These are phyloP conservation scores for Euphorbia lathyris DNA, from an alignment of 345 rosid species.

Conservation along the genomic window DNA sequence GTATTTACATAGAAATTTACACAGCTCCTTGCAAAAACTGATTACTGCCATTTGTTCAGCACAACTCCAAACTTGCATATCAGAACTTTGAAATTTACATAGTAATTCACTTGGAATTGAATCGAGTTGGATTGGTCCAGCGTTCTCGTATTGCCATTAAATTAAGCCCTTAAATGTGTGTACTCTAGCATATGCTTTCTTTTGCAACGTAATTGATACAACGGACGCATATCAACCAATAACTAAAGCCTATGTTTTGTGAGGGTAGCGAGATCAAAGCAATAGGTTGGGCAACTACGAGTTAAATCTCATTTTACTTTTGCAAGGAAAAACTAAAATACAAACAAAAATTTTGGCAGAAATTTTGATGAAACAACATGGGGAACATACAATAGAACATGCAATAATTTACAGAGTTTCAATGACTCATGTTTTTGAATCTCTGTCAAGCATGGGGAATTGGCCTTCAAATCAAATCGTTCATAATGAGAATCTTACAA, in stretches of 20 bases:
- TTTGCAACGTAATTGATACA: not conserved
- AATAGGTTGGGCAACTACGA: not conserved
- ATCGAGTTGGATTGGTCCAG: too few relatives aligned
- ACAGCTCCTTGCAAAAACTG: too few relatives aligned
- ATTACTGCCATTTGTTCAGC: too few relatives aligned
- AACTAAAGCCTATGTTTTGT: not conserved
- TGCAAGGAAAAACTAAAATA: not conserved
- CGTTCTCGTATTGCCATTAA: too few relatives aligned
- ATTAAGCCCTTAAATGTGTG: too few relatives aligned
- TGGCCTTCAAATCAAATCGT: too few relatives aligned
- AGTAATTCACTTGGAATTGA: too few relatives aligned
- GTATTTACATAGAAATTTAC: too few relatives aligned
- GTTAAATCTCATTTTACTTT: not conserved
- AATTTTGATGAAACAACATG: not conserved
- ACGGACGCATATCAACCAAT: not conserved
- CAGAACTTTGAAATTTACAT: too few relatives aligned
- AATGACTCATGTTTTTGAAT: not conserved
- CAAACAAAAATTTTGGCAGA: not conserved
- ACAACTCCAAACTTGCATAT: too few relatives aligned
- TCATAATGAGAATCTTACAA: too few relatives aligned
- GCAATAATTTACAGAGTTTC: not conserved
- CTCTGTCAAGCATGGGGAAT: not conserved
- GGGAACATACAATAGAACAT: not conserved
- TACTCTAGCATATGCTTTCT: too few relatives aligned
- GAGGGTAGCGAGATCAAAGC: not conserved